Percentiles rank a stretch among this genome's conserved stretches.
These are phyloP conservation scores for Petunia hybrid DNA, from an alignment of 305 asterid genomes.

Conservation along the genomic window DNA sequence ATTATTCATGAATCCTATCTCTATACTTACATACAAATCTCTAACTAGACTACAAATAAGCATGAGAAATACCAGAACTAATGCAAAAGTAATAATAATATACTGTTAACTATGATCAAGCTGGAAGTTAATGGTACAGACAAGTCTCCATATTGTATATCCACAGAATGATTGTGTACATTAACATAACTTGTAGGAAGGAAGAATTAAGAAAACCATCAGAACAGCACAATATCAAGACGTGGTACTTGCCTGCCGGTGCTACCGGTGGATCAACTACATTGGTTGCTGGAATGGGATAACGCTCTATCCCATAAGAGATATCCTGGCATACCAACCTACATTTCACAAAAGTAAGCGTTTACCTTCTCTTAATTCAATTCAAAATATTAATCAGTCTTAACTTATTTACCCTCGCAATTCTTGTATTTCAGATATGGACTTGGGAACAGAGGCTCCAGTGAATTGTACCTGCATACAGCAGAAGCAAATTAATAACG, in stretches of 20 bases:
- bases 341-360: conserved; percentile 20
- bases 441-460: conserved; percentile 67
- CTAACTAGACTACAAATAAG: too few relatives aligned
- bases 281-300: conserved; percentile 77
- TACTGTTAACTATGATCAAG: not conserved
- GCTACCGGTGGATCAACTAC: conserved; percentile 67
- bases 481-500: not conserved
- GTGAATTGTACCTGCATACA: conserved; percentile 66
- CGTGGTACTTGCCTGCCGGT: conserved; percentile 53
- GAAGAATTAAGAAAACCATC: not conserved
- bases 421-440: conserved; percentile 52
- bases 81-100: too few relatives aligned
- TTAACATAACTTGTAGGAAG: too few relatives aligned
- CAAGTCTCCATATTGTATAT: not conserved
- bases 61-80: too few relatives aligned
- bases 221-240: conserved; percentile 24
- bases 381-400: not conserved
- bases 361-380: conserved; percentile 23
- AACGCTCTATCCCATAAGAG: conserved; percentile 60
- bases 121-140: not conserved
- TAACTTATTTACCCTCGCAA: conserved; percentile 59
- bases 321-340: conserved; percentile 75
- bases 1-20: too few relatives aligned
- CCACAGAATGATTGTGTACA: not conserved
- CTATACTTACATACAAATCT: too few relatives aligned